Evolutionary conservation across 2,329 filamentous ascomycete species (phyloP).

Genomic region (Myriosclerotinia scirpicola): DNA sequence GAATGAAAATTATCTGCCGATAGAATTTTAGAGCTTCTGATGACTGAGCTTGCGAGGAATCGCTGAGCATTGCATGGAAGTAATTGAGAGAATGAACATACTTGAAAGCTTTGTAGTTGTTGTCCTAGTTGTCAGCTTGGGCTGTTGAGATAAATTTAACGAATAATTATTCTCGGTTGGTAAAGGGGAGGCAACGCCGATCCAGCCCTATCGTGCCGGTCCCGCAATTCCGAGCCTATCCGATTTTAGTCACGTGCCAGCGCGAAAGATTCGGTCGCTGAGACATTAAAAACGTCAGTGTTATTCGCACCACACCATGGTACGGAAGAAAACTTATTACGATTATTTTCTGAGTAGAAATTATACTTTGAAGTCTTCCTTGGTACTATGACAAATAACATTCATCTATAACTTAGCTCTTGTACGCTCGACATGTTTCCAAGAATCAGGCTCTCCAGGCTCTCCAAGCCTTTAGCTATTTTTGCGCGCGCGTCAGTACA

Average conservation of each 20-base stretch:
- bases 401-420: background rate
- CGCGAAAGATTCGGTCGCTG: background rate
- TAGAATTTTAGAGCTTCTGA: background rate
- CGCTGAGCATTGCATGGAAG: background rate
- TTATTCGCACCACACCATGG: background rate
- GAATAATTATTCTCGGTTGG: conserved; percentile 1
- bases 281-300: background rate
- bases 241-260: background rate
- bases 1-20: background rate
- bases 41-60: background rate
- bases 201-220: background rate
- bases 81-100: background rate
- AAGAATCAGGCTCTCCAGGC: background rate
- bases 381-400: background rate
- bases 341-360: background rate
- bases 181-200: background rate
- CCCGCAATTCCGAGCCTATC: background rate
- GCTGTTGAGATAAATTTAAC: background rate
- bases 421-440: background rate
- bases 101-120: background rate
- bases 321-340: background rate
- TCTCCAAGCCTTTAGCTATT: background rate
- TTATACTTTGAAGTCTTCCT: background rate
- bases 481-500: background rate
- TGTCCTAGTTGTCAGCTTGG: background rate